Evolutionary conservation across 176 grass and related monocot genomes (phyloP).

Genomic region (Aegilops longissima): DNA sequence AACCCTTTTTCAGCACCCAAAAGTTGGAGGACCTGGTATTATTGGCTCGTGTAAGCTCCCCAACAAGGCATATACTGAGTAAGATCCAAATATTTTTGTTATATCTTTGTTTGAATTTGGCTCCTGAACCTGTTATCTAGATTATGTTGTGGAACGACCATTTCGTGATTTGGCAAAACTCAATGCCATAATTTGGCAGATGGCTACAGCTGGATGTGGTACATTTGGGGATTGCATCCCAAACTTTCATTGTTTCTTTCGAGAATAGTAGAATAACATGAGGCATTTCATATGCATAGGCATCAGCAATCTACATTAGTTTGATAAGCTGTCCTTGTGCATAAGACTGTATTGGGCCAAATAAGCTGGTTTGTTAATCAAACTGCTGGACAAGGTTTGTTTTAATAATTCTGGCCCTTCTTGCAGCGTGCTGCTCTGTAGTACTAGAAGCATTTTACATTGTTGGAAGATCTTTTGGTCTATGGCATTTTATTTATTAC

Average conservation of each 20-base stretch:
- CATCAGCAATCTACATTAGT: not conserved
- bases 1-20: constrained; percentile 59
- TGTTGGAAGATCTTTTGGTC: not conserved
- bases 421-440: not conserved
- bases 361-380: not conserved
- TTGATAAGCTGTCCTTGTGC: not conserved
- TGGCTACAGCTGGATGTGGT: not conserved
- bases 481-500: not conserved
- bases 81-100: constrained; percentile 43
- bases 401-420: not conserved
- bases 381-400: not conserved
- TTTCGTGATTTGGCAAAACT: constrained; percentile 4
- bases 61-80: constrained; percentile 68
- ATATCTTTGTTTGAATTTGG: constrained; percentile 26
- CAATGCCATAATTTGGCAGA: not conserved
- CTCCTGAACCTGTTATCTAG: not conserved
- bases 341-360: not conserved
- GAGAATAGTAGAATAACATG: not conserved
- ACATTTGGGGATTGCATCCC: not conserved
- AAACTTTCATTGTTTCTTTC: not conserved
- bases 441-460: not conserved
- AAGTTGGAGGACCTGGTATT: constrained; percentile 88
- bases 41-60: constrained; percentile 51
- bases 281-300: not conserved
- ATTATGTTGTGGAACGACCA: not conserved